Evolutionary conservation across 768 basidiomycete genomes (phyloP), one percentile per base, ranked within the genome.

Genomic region (Steccherinum ochraceum): DNA sequence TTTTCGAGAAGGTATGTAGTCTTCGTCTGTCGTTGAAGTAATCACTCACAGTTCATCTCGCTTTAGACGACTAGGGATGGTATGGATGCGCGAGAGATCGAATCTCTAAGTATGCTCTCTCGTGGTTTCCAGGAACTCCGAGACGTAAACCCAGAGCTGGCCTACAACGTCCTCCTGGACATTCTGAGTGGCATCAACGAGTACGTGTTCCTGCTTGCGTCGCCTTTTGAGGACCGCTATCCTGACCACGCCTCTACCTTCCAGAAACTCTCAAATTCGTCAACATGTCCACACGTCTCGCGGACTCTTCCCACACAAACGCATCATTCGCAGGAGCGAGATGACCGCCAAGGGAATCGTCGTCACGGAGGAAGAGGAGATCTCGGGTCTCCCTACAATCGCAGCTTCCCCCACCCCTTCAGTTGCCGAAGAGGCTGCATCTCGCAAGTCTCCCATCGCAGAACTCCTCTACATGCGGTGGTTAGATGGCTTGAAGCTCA

Each of bases 401-500:
- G 60, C 73, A 25, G 47, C 41, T 23, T 52, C 64, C 20, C 54
- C 61, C 0, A 56, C 59, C 41, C 52, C 65, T 4, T 58, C 66
- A 1, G 55, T 64, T 13, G 55, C 72, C 4, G 62, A 59, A 47
- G 56, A 54, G 44, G 20, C 55, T 27, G 76, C 81, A 24, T 61
- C 73, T 49, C 78, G 81, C 55, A 87, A 84, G 65, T 93, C 91
- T 50, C 93, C 94, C 4, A 93, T 98, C 24, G 89, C 93, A 19
- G 95, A 98, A 65, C 77, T 98, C 56, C 72, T 98, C n/a, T 98
- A 97, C 66, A 85, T 94, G 78, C 83, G 95, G 45, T 98, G 95
- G 94, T 72, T 97, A 21, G 90, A 96, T 62, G 93, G 93, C 2
- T 69, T 96, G 48, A 86, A 82, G 68, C 72, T 93, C 62, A 93